A percentile compares a stretch with the other conserved stretches of the same genome.
These are phyloP conservation scores for Leptographium galeiforme DNA, from an alignment of 2,329 filamentous ascomycete species.

Conservation along the genomic window DNA sequence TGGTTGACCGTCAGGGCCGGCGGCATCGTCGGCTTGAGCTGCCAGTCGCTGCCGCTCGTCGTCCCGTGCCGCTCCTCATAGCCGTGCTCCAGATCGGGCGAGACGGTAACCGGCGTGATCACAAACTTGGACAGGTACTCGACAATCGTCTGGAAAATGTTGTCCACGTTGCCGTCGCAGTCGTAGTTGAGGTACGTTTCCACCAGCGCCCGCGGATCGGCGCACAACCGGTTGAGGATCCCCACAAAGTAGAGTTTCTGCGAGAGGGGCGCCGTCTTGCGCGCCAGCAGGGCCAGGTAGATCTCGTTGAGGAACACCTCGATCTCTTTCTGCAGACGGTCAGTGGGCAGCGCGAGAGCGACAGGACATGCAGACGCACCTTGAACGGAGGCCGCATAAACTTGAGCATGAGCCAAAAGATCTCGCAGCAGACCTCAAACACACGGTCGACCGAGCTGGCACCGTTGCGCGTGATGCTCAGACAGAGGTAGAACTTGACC, in stretches of 20 bases:
- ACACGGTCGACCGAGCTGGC: slow-evolving; percentile 84
- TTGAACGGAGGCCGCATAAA: slow-evolving; percentile 89
- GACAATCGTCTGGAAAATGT: slow-evolving; percentile 90
- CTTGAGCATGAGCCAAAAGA: slow-evolving; percentile 96
- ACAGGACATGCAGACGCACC: slow-evolving; percentile 28
- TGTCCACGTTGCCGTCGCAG: slow-evolving; percentile 88
- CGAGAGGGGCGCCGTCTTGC: slow-evolving; percentile 70
- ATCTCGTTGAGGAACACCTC: slow-evolving; percentile 98
- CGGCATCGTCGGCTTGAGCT: slow-evolving; percentile 70
- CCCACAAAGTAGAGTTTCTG: slow-evolving; percentile 89
- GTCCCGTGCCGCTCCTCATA: slow-evolving; percentile 69
- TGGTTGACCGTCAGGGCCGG: slow-evolving; percentile 73
- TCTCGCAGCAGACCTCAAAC: slow-evolving; percentile 91
- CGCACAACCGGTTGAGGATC: slow-evolving; percentile 70
- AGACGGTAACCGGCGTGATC: slow-evolving; percentile 63
- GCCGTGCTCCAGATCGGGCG: slow-evolving; percentile 64
- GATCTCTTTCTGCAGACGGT: slow-evolving; percentile 64
- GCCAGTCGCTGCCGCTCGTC: slow-evolving; percentile 60
- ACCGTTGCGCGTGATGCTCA: slow-evolving; percentile 89
- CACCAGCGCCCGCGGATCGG: slow-evolving; percentile 76
- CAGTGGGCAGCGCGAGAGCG: not conserved
- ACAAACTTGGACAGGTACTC: slow-evolving; percentile 86
- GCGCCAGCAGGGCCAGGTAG: slow-evolving; percentile 81
- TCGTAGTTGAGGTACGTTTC: slow-evolving; percentile 98
- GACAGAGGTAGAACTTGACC: slow-evolving; percentile 90